Evolutionary conservation across 768 basidiomycete genomes (phyloP).

Genomic region (Coprinellus aureogranulatus): DNA sequence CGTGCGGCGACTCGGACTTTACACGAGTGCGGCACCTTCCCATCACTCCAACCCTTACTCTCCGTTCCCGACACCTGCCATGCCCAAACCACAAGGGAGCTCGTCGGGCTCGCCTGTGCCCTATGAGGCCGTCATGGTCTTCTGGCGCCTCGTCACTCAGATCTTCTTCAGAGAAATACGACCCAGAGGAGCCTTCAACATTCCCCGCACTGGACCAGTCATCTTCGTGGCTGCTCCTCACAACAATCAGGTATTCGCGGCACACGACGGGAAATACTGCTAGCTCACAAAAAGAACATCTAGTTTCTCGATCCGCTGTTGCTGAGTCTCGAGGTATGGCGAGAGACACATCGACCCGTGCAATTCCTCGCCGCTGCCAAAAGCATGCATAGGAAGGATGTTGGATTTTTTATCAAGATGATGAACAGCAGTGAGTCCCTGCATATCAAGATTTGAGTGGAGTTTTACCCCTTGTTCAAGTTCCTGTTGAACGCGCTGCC

Average conservation of each 20-base stretch:
- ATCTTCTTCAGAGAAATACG: constrained; percentile 97
- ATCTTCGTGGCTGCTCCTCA: constrained; percentile 94
- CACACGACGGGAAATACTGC: constrained; percentile 1
- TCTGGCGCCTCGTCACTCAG: constrained; percentile 84
- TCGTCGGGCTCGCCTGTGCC: constrained; percentile 24
- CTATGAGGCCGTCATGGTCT: constrained; percentile 77
- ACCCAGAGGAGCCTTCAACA: constrained; percentile 91
- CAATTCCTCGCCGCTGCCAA: constrained; percentile 87
- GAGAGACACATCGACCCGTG: constrained; percentile 78
- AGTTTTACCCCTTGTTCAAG: constrained; percentile 39
- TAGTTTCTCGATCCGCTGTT: constrained; percentile 93
- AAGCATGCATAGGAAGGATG: constrained; percentile 74
- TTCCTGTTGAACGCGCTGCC: constrained; percentile 89
- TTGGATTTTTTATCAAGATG: constrained; percentile 78
- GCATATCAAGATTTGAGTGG: constrained; percentile 1
- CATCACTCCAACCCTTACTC: background rate
- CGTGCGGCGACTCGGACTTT: background rate
- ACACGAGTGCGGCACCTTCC: background rate
- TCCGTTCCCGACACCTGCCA: constrained; percentile 12
- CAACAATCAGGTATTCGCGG: constrained; percentile 69
- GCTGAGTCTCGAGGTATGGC: constrained; percentile 78
- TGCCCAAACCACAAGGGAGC: constrained; percentile 18
- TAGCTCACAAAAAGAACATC: background rate
- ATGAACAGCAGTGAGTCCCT: constrained; percentile 80
- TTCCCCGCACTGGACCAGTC: constrained; percentile 85